Conservation (phyloP, 1,284 basidiomycete genomes). For the Xerocomus amazonicus region DNA sequence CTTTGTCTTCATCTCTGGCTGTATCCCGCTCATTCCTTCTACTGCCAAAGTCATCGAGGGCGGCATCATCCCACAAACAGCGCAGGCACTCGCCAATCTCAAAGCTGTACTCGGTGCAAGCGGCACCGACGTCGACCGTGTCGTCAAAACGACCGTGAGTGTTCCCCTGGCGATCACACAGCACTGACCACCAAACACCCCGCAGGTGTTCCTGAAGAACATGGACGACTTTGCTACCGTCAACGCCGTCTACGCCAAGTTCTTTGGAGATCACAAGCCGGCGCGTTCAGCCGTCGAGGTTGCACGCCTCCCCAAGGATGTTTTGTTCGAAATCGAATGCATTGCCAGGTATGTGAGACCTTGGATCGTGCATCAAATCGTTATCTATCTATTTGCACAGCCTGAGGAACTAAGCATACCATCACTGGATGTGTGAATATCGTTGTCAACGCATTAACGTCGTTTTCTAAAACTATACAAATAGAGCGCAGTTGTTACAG, state of each 20-base stretch:
- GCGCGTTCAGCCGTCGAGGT: conserved; percentile 87
- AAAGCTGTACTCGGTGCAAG: conserved; percentile 80
- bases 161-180: neutral
- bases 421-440: neutral
- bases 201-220: conserved; percentile 84
- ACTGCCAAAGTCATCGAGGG: conserved; percentile 74
- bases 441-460: neutral
- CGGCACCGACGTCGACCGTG: conserved; percentile 71
- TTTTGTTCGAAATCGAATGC: conserved; percentile 89
- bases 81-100: conserved; percentile 86
- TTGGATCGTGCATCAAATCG: neutral
- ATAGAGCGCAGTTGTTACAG: conserved; percentile 3
- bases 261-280: conserved; percentile 90
- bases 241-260: conserved; percentile 74
- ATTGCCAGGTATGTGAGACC: conserved; percentile 59
- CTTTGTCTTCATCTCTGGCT: conserved; percentile 87
- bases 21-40: conserved; percentile 80
- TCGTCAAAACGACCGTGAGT: conserved; percentile 83
- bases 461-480: conserved; percentile 8
- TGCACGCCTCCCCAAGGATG: conserved; percentile 71
- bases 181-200: too few species aligned
- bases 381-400: conserved; percentile 7
- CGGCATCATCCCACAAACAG: conserved; percentile 82
- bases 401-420: conserved; percentile 18
- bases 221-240: conserved; percentile 90